Conservation (phyloP, 1,139 yeast species). For the Wickerhamomyces sp. region DNA sequence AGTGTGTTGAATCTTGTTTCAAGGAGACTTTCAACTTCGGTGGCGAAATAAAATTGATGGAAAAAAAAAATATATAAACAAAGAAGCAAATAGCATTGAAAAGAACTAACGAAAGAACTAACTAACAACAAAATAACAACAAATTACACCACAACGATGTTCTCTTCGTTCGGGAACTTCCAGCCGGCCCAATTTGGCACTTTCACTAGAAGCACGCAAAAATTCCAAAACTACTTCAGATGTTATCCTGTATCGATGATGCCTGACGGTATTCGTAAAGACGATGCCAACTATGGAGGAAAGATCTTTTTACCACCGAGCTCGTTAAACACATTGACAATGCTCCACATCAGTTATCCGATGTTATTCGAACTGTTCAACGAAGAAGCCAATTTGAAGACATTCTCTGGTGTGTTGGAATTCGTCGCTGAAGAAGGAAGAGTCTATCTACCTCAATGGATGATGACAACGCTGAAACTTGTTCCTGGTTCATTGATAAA, state of each 20-base stretch:
- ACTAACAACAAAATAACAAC: too few relatives aligned
- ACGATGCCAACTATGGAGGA: constrained; percentile 91
- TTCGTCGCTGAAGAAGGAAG: constrained; percentile 98
- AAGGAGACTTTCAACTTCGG: too few relatives aligned
- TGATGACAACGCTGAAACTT: constrained; percentile 73
- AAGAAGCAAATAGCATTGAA: too few relatives aligned
- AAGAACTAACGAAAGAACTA: too few relatives aligned
- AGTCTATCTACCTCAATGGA: constrained; percentile 94
- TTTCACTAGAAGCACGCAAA: constrained; percentile 31
- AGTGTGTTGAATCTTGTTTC: too few relatives aligned
- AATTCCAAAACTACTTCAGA: constrained; percentile 77
- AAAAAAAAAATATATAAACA: too few relatives aligned
- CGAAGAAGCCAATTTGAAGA: constrained; percentile 50
- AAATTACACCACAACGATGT: too few relatives aligned
- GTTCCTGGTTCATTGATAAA: constrained; percentile 78
- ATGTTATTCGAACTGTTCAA: constrained; percentile 84
- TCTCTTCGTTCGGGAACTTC: constrained; percentile 28
- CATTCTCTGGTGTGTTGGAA: constrained; percentile 94
- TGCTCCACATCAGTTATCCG: constrained; percentile 88
- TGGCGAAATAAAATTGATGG: too few relatives aligned
- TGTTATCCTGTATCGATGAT: constrained; percentile 91
- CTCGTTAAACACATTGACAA: constrained; percentile 80
- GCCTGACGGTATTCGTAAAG: constrained; percentile 75
- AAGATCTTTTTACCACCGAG: constrained; percentile 93
- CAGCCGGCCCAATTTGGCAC: constrained; percentile 16